Evolutionary conservation across 306 rosid genomes (phyloP).

Genomic region (Quillaja saponaria): DNA sequence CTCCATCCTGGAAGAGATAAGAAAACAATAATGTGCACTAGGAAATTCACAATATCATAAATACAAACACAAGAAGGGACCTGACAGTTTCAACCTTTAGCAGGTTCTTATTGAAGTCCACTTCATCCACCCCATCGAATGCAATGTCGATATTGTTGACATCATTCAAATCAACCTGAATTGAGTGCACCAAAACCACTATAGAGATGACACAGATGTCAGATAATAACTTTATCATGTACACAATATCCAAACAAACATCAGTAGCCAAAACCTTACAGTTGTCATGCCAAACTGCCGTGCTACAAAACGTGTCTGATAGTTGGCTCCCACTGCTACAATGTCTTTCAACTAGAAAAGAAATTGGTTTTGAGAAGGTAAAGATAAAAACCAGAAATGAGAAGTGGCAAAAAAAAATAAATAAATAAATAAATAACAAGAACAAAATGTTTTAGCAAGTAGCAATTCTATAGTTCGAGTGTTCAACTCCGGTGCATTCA

Average conservation of each 20-base stretch:
- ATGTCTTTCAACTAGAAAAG: constrained; percentile 20
- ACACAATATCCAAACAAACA: background rate
- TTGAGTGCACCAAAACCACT: background rate
- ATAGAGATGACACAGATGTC: constrained; percentile 1
- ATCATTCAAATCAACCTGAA: constrained; percentile 28
- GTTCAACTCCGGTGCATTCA: background rate
- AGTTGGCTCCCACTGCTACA: constrained; percentile 27
- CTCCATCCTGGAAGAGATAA: constrained; percentile 10
- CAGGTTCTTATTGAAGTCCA: constrained; percentile 24
- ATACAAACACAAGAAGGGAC: background rate
- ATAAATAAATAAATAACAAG: too few species aligned
- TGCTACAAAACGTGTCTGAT: constrained; percentile 19
- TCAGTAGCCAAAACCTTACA: constrained; percentile 11
- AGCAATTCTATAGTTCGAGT: too few species aligned
- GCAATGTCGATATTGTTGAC: constrained; percentile 23
- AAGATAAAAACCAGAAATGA: background rate
- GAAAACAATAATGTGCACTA: background rate
- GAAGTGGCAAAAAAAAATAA: background rate
- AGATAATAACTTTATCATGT: background rate
- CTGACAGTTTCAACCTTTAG: constrained; percentile 19
- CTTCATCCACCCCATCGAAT: constrained; percentile 28
- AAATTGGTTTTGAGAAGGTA: background rate
- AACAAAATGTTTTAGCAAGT: background rate
- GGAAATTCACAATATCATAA: background rate
- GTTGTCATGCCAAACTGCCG: constrained; percentile 26